Evolutionary conservation across 1,284 basidiomycete genomes (phyloP).

Genomic region (Pseudozyma pruni): DNA sequence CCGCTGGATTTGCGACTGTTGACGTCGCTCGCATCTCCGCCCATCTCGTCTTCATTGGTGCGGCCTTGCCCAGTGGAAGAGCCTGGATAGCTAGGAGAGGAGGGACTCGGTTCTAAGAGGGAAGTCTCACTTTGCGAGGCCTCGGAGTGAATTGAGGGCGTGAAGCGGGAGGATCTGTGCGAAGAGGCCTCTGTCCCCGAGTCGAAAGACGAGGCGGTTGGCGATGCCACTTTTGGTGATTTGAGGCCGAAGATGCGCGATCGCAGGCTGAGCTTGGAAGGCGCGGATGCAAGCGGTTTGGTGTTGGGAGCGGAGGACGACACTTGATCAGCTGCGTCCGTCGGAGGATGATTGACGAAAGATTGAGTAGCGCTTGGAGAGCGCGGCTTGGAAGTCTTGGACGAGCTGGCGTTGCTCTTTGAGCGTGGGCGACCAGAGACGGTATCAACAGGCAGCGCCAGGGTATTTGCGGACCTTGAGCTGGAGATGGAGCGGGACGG

Average conservation of each 20-base stretch:
- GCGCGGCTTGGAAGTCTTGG: background rate
- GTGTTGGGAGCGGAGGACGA: background rate
- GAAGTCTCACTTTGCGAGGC: conserved; percentile 26
- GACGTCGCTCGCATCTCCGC: background rate
- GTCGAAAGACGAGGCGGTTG: conserved; percentile 16
- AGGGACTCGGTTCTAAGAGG: conserved; percentile 7
- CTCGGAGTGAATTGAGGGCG: conserved; percentile 28
- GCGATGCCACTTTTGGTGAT: conserved; percentile 12
- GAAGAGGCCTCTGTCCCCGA: conserved; percentile 28
- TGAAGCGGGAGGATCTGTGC: conserved; percentile 21
- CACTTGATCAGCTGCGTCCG: background rate
- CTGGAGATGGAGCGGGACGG: conserved; percentile 11
- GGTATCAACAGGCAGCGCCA: conserved; percentile 4
- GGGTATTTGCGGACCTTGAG: conserved; percentile 14
- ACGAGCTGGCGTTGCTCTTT: conserved; percentile 25
- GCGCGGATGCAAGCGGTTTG: conserved; percentile 1
- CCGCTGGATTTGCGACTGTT: conserved; percentile 22
- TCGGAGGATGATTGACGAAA: background rate
- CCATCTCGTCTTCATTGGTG: conserved; percentile 14
- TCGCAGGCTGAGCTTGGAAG: conserved; percentile 37
- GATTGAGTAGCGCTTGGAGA: background rate
- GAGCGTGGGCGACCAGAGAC: conserved; percentile 21
- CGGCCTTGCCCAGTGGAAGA: conserved; percentile 11
- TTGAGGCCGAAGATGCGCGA: conserved; percentile 44
- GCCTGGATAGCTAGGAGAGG: conserved; percentile 7